These are phyloP conservation scores for Beauveria medogensis DNA, from an alignment of 2,329 filamentous ascomycete species.

Conservation along the genomic window DNA sequence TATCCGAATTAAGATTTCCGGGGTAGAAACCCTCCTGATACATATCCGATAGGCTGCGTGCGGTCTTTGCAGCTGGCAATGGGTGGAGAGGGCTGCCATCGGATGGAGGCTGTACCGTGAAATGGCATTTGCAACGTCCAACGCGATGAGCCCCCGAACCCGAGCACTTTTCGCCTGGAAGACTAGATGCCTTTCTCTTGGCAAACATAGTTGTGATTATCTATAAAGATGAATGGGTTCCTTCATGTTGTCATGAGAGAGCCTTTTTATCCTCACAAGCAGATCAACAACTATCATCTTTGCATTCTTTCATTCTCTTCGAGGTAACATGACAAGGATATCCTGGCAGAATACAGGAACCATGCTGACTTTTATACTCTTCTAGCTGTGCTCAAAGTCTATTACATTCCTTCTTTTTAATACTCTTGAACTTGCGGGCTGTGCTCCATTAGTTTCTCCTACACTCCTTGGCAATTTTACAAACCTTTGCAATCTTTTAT, in stretches of 20 bases:
- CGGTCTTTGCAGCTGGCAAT: not conserved
- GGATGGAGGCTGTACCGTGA: slow-evolving; percentile 5
- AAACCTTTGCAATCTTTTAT: slow-evolving; percentile 12
- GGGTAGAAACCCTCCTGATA: slow-evolving; percentile 9
- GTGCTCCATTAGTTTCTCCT: slow-evolving; percentile 14
- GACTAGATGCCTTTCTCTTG: not conserved
- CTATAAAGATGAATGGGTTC: not conserved
- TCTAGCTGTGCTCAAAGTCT: slow-evolving; percentile 8
- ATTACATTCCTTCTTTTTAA: slow-evolving; percentile 15
- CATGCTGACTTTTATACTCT: not conserved
- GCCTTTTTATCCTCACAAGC: slow-evolving; percentile 14
- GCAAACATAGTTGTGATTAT: not conserved
- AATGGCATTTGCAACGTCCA: not conserved
- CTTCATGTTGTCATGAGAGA: not conserved
- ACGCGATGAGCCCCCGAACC: not conserved
- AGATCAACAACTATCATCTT: slow-evolving; percentile 4
- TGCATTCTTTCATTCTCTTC: slow-evolving; percentile 6
- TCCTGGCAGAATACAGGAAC: too few relatives aligned
- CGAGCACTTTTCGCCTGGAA: too few relatives aligned
- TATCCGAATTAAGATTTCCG: slow-evolving; percentile 7
- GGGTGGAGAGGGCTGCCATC: not conserved
- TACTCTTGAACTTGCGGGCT: slow-evolving; percentile 16
- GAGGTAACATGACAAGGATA: not conserved
- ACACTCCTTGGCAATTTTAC: slow-evolving; percentile 20
- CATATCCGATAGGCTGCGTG: not conserved